These are phyloP conservation scores for Polytrichum formosum DNA, from an alignment of 225 moss, liverwort and hornwort genomes.

Conservation along the genomic window DNA sequence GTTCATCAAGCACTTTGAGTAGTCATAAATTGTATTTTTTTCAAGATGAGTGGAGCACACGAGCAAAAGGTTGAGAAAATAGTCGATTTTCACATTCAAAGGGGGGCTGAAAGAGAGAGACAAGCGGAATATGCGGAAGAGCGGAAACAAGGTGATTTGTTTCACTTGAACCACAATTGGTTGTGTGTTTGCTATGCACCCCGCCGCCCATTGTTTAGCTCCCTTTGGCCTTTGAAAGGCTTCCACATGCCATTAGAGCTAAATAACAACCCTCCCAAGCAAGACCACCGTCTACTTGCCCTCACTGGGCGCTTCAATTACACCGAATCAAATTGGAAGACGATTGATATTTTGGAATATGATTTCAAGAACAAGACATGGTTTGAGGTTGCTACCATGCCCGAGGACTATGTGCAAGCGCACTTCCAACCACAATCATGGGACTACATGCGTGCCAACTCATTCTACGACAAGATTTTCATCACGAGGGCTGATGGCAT, in stretches of 20 bases:
- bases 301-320: constrained; percentile 28
- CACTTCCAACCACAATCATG: constrained; percentile 34
- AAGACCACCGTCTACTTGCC: constrained; percentile 39
- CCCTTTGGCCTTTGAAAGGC: constrained; percentile 44
- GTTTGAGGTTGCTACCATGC: constrained; percentile 28
- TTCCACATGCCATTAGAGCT: constrained; percentile 15
- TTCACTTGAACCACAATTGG: constrained; percentile 28
- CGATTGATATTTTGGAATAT: constrained; percentile 34
- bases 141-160: constrained; percentile 21
- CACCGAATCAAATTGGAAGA: constrained; percentile 24
- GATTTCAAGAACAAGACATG: constrained; percentile 23
- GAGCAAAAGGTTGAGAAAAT: constrained; percentile 5
- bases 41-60: constrained; percentile 6
- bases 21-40: too few relatives aligned
- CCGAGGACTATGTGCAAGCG: background rate
- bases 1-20: too few relatives aligned
- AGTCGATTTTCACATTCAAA: constrained; percentile 31
- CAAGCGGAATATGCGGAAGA: constrained; percentile 4
- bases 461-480: constrained; percentile 38
- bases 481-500: constrained; percentile 5
- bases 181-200: constrained; percentile 37
- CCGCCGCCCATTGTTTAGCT: constrained; percentile 34
- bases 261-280: constrained; percentile 19
- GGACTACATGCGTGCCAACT: constrained; percentile 32
- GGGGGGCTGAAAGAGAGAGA: background rate